These are phyloP conservation scores for Apiotrichum domesticum DNA, from an alignment of 1,284 basidiomycete species.

Conservation along the genomic window DNA sequence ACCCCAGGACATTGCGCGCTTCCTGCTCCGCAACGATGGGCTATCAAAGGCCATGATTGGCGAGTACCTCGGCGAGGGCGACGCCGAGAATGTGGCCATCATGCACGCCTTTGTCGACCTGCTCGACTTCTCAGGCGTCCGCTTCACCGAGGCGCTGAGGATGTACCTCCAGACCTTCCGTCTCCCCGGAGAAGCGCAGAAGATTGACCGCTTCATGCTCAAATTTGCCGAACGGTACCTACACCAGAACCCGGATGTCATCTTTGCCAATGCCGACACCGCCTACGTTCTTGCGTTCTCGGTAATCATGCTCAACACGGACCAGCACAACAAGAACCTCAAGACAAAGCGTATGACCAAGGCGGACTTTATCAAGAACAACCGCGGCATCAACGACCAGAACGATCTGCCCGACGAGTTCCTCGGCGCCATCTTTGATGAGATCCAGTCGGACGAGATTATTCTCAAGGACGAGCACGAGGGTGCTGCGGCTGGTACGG, in stretches of 20 bases:
- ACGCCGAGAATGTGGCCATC: constrained; percentile 75
- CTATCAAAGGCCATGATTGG: constrained; percentile 94
- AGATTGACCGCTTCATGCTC: constrained; percentile 97
- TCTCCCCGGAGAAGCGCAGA: constrained; percentile 89
- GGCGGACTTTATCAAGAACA: constrained; percentile 82
- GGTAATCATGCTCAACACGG: constrained; percentile 90
- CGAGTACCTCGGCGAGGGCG: constrained; percentile 94
- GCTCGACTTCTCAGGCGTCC: constrained; percentile 72
- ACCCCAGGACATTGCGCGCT: constrained; percentile 77
- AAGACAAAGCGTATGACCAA: constrained; percentile 85
- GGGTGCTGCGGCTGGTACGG: constrained; percentile 49
- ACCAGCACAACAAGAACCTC: constrained; percentile 87
- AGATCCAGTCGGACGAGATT: constrained; percentile 86
- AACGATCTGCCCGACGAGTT: constrained; percentile 79
- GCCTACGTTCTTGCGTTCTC: constrained; percentile 92
- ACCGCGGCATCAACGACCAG: constrained; percentile 88
- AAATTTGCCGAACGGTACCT: constrained; percentile 96
- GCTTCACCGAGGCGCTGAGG: constrained; percentile 82
- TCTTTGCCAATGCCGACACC: constrained; percentile 75
- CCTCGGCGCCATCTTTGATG: constrained; percentile 71
- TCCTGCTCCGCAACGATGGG: constrained; percentile 85
- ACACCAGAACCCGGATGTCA: constrained; percentile 69
- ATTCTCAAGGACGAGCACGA: constrained; percentile 96
- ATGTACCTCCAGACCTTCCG: constrained; percentile 88
- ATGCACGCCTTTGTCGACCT: constrained; percentile 96